Percentiles rank a stretch among this genome's conserved stretches.
phyloP scores from a whole-genome alignment of 2,329 filamentous ascomycete genomes.

The Cadophora sp. region DNA sequence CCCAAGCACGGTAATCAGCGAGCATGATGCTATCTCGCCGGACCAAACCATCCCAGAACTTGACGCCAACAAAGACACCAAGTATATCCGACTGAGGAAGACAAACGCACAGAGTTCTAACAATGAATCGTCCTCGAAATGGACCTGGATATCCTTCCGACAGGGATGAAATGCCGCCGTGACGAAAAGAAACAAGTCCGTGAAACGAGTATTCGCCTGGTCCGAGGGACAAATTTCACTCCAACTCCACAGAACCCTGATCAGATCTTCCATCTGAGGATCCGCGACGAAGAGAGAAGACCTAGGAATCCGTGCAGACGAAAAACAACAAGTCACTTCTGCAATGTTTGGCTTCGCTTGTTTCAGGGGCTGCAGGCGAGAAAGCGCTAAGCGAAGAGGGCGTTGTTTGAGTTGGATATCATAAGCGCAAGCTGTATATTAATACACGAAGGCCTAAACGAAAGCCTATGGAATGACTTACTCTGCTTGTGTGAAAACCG shows the following conservation, averaged over 20 bases:
- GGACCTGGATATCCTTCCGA: background rate
- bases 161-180: background rate
- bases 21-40: background rate
- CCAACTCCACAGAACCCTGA: too few species aligned
- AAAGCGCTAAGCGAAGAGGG: background rate
- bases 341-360: slow-evolving; percentile 1
- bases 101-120: background rate
- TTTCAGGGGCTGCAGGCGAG: background rate
- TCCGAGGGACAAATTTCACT: too few species aligned
- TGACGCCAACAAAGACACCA: background rate
- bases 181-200: background rate
- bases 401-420: too few species aligned
- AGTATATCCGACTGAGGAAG: background rate
- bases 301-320: background rate
- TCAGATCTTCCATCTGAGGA: background rate
- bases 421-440: background rate
- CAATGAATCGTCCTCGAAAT: background rate
- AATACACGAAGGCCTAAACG: too few species aligned
- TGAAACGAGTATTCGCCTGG: too few species aligned
- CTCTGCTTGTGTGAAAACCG: too few species aligned
- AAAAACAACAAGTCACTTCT: background rate
- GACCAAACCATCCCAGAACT: background rate
- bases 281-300: background rate
- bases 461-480: too few species aligned
- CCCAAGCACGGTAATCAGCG: background rate